Evolutionary conservation across 2,329 filamentous ascomycete species (phyloP).

Genomic region (Penicillium sp.): DNA sequence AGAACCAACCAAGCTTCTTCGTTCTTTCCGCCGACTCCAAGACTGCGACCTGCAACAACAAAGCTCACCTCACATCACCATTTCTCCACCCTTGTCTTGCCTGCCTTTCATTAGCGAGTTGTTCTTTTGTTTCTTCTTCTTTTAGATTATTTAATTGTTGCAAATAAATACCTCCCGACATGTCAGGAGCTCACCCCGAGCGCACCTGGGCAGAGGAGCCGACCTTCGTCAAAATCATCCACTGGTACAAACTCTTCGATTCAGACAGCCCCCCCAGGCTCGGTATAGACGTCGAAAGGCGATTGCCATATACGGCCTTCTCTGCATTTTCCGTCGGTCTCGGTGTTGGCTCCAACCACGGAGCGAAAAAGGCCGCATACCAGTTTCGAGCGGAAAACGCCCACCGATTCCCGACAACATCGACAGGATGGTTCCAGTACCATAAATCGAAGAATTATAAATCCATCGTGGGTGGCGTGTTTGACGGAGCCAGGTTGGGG

Average conservation of each 20-base stretch:
- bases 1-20: neutral
- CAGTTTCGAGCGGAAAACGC: slow-evolving; percentile 95
- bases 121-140: neutral
- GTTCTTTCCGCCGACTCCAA: neutral
- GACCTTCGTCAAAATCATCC: slow-evolving; percentile 25
- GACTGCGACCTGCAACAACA: neutral
- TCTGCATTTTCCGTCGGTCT: slow-evolving; percentile 67
- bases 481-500: slow-evolving; percentile 74
- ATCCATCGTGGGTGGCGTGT: slow-evolving; percentile 69
- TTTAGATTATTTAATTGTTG: neutral
- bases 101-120: neutral
- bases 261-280: slow-evolving; percentile 42
- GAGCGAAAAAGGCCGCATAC: slow-evolving; percentile 68
- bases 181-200: slow-evolving; percentile 10
- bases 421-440: slow-evolving; percentile 94
- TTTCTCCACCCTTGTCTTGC: neutral
- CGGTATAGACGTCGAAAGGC: slow-evolving; percentile 61
- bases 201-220: slow-evolving; percentile 18
- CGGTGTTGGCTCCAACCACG: slow-evolving; percentile 66
- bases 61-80: neutral
- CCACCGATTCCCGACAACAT: slow-evolving; percentile 79
- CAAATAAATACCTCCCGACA: neutral
- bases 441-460: slow-evolving; percentile 98
- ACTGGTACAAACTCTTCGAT: slow-evolving; percentile 37
- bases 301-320: slow-evolving; percentile 62